Evolutionary conservation across 1,284 basidiomycete genomes (phyloP), one percentile per base, ranked within the genome.

Genomic region (Rhodotorula glutinis): DNA sequence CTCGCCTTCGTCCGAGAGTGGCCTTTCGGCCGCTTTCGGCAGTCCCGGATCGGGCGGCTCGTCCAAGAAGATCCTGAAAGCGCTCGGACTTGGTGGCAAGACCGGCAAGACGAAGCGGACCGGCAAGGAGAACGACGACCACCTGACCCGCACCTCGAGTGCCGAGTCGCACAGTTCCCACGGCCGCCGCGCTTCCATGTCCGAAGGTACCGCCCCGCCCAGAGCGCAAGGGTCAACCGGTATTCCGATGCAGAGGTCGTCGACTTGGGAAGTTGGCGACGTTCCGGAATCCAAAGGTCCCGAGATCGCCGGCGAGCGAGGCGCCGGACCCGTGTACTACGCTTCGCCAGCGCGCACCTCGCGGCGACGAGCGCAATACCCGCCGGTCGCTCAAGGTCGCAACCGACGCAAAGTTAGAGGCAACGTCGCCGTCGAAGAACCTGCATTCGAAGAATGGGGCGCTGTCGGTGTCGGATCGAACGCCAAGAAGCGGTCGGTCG

Each of bases 381-480:
- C 70, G 21, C 65, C 67, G 19, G 70, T 72, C 16, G 70, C 70
- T n/a, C 70, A 72, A 52, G 67, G 13, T 61, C 47, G 29, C 5
- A 57, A 60, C 63, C 61, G 62, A 52, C 58, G 30, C 64, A 43
- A 30, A 44, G 47, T 23, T 25, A 33, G 19, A 52, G 46, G 30
- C 14, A 33, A 30, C 21, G 51, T 61, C 19, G n/a, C 33, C 23
- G 44, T 53, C 33, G 60, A 64, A 67, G 59, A 58, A 29, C 57
- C 56, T 16, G 25, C 30, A 17, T 66, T 65, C 13, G 23, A 27
- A 17, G 54, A 53, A 49, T 63, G 61, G 61, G 57, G 43, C 41
- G 73, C 65, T 2, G 72, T 66, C 23, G 72, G 74, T 17, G 73
- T 72, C 40, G 73, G 73, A 10, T 63, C 65, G 46, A 47, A 64